These are phyloP conservation scores for Eucalyptus caleyi DNA, from an alignment of 345 rosid genomes.

Conservation along the genomic window DNA sequence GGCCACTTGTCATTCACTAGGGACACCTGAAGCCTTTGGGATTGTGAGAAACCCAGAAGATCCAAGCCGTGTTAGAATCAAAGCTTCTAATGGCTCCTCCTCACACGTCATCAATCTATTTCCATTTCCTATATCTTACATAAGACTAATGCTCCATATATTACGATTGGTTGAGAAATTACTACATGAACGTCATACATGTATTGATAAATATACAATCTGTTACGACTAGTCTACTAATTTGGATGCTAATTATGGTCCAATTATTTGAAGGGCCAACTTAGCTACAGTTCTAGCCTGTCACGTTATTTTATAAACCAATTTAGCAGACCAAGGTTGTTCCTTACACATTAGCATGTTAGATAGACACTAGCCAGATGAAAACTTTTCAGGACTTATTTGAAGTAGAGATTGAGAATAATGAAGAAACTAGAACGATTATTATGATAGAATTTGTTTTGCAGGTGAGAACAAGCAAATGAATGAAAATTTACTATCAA, in stretches of 20 bases:
- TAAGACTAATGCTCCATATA: background rate
- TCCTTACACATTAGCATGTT: background rate
- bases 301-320: background rate
- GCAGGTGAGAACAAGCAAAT: conserved; percentile 12
- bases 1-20: conserved; percentile 4
- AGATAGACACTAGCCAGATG: background rate
- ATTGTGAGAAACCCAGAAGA: conserved; percentile 16
- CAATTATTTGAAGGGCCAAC: background rate
- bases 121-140: background rate
- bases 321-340: background rate
- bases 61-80: conserved; percentile 26
- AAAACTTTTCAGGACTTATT: background rate
- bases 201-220: background rate
- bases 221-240: background rate
- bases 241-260: background rate
- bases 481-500: background rate
- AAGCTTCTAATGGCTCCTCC: conserved; percentile 34
- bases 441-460: background rate
- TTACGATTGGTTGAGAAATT: background rate
- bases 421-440: no score
- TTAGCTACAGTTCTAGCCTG: background rate
- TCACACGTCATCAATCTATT: conserved; percentile 11
- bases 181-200: background rate
- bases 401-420: background rate
- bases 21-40: conserved; percentile 22